Conservation (phyloP, 1,139 yeast species). For the Suhomyces maxii region DNA sequence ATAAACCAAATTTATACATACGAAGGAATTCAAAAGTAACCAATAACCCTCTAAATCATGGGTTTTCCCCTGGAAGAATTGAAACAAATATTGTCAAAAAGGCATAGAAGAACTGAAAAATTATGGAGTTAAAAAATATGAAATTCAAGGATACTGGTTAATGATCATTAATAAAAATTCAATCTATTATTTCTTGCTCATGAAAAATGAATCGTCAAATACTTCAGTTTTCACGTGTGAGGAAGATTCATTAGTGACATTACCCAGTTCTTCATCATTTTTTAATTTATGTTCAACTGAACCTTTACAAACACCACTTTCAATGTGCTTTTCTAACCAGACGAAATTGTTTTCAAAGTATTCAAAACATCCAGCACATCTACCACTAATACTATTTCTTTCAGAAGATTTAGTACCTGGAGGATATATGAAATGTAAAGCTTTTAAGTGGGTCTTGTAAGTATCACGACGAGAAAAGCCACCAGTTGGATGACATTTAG, state of each 20-base stretch:
- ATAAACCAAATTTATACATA: background rate
- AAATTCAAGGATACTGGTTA: too few species aligned
- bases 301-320: constrained; percentile 46
- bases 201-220: constrained; percentile 2
- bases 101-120: constrained; percentile 3
- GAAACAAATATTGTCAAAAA: background rate
- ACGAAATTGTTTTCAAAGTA: constrained; percentile 46
- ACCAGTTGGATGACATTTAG: constrained; percentile 60
- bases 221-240: constrained; percentile 2
- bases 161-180: too few species aligned
- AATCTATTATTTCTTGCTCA: background rate
- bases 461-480: constrained; percentile 61
- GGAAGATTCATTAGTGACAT: background rate
- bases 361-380: constrained; percentile 59
- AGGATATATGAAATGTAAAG: constrained; percentile 59
- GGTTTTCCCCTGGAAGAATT: background rate
- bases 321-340: constrained; percentile 55
- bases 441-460: constrained; percentile 57
- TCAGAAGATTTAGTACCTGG: constrained; percentile 54
- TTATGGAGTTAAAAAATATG: too few species aligned
- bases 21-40: background rate
- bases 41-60: background rate
- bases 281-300: constrained; percentile 24
- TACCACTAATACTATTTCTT: constrained; percentile 45
- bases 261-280: background rate